Evolutionary conservation across 495 filamentous ascomycete species (phyloP), one percentile per base, ranked within the genome.

Genomic region (Bathelium albidoporum): DNA sequence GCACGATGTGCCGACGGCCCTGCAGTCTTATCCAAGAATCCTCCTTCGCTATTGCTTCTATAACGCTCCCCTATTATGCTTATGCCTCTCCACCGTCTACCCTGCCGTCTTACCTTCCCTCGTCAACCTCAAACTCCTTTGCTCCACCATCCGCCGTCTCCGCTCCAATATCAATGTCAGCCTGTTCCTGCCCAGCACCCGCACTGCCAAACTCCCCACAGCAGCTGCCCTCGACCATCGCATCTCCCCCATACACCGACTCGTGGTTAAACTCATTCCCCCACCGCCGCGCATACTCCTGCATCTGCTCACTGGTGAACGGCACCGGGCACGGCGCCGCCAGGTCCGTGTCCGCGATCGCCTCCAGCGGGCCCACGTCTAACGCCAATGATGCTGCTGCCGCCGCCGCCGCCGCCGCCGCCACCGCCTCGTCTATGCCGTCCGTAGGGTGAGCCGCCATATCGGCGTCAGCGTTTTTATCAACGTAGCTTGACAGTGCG

Each of bases 261-360:
- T 4, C 4, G 22, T 9, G 22, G 20, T 29, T 29, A 29, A 28
- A 55, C 20, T 55, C 49, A n/a, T n/a, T n/a, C 10, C 49, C 49
- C 49, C 49, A 55, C 49, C 49, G 49, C 49, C 49, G 20, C 5
- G 49, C 49, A 55, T 55, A 55, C 24, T 55, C 49, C 49, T 55
- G 49, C 49, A 55, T 55, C 49, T 55, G 49, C 49, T 55, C 49
- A 24, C 49, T 55, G 2, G 49, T 55, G 24, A 55, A 55, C 22
- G 20, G 22, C 22, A 55, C 24, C 20, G 49, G 49, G 29, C 2
- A 55, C 24, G 49, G 49, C 9, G 49, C 49, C 49, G 49, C 49
- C 5, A 55, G 12, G 24, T 55, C 49, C 49, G 49, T 55, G 22
- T 55, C 49, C 9, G 49, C 49, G 29, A 55, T 55, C 22, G 49